These are phyloP conservation scores for Funneliformis geosporum DNA, from an alignment of 192 early-diverging fungal genomes.

Conservation along the genomic window DNA sequence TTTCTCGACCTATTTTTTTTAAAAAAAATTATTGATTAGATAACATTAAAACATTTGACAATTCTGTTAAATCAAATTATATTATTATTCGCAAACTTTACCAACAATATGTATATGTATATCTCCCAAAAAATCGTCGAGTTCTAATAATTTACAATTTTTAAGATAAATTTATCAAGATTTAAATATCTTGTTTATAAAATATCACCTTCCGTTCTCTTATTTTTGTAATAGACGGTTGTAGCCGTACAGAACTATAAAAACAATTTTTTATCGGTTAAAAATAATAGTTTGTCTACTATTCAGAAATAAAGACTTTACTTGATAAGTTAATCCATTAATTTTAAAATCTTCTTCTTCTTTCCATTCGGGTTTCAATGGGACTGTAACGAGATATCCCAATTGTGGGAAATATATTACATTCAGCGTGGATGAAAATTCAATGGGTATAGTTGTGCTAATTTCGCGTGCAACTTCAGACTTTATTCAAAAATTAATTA, in stretches of 20 bases:
- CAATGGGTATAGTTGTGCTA: conserved; percentile 50
- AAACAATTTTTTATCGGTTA: background rate
- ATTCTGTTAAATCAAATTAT: too few species aligned
- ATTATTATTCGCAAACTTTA: conserved; percentile 30
- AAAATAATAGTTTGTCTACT: background rate
- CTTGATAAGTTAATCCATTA: conserved; percentile 60
- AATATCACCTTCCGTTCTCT: conserved; percentile 47
- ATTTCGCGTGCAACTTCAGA: conserved; percentile 61
- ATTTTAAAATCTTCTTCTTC: conserved; percentile 46
- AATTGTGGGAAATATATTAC: conserved; percentile 84
- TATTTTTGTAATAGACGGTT: conserved; percentile 74
- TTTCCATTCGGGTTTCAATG: conserved; percentile 52
- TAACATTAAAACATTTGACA: too few species aligned
- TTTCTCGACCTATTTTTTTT: conserved; percentile 75
- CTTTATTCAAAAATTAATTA: conserved; percentile 26
- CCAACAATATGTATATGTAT: conserved; percentile 81
- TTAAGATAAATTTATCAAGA: background rate
- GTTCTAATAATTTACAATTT: conserved; percentile 42
- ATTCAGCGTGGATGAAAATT: conserved; percentile 56
- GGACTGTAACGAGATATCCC: conserved; percentile 74
- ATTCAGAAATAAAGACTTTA: conserved; percentile 26
- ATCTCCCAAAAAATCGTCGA: conserved; percentile 83
- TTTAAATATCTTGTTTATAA: background rate
- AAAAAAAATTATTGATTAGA: too few species aligned
- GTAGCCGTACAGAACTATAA: conserved; percentile 67